Conservation (phyloP, 2,329 filamentous ascomycete genomes). For the Nemania diffusa region DNA sequence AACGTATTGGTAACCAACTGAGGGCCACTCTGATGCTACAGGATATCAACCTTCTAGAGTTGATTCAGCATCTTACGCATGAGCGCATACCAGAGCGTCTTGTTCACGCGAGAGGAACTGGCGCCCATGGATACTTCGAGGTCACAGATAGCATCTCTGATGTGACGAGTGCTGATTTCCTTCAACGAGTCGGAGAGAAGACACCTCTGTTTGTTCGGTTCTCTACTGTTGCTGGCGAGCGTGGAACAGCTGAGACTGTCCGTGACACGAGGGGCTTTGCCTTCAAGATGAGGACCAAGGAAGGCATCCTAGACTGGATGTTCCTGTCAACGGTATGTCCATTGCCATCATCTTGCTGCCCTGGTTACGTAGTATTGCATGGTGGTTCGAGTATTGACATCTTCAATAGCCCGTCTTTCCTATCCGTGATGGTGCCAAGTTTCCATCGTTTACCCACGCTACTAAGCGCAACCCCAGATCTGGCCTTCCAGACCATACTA, state of each 20-base stretch:
- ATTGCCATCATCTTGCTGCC: too few species aligned
- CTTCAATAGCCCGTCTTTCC: conserved; percentile 39
- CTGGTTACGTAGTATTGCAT: not conserved
- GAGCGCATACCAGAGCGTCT: conserved; percentile 43
- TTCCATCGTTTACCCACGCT: conserved; percentile 42
- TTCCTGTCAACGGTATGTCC: conserved; percentile 37
- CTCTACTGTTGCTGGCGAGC: conserved; percentile 43
- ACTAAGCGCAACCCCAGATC: conserved; percentile 41
- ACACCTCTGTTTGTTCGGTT: conserved; percentile 42
- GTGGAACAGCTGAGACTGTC: conserved; percentile 40
- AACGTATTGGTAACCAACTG: conserved; percentile 32
- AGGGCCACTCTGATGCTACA: conserved; percentile 29
- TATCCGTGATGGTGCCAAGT: conserved; percentile 42
- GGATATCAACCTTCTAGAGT: conserved; percentile 35
- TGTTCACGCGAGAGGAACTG: conserved; percentile 40
- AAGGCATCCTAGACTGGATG: conserved; percentile 40
- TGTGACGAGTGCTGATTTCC: conserved; percentile 41
- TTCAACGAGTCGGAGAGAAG: conserved; percentile 41
- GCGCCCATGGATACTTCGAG: conserved; percentile 42
- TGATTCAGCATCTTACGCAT: conserved; percentile 42
- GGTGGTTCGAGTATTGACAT: not conserved
- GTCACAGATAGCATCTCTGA: conserved; percentile 43
- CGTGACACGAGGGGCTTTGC: conserved; percentile 43
- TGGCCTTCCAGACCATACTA: conserved; percentile 37
- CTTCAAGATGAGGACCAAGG: conserved; percentile 41